Percentiles rank a stretch among this genome's conserved stretches.
These are phyloP conservation scores for Cenchrus purpureus DNA, from an alignment of 176 grass and related monocot genomes.

Conservation along the genomic window DNA sequence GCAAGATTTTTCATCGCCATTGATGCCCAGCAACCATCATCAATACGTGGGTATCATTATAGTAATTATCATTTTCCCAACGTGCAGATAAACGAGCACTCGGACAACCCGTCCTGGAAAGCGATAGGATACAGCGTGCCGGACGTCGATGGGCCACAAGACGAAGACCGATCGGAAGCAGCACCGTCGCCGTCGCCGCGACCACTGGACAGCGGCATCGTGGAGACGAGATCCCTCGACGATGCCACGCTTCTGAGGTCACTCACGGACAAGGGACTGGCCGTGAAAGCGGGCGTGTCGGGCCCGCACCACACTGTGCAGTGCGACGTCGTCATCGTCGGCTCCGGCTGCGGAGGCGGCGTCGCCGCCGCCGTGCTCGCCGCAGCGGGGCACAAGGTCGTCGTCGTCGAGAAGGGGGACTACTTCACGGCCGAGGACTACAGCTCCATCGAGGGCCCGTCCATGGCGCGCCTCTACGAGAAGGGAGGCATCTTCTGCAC, in stretches of 20 bases:
- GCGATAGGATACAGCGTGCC: constrained; percentile 69
- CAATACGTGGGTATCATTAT: no score
- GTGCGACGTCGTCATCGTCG: constrained; percentile 70
- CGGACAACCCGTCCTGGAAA: constrained; percentile 68
- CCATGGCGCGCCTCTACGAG: constrained; percentile 59
- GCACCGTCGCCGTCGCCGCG: neutral
- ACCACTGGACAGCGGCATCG: constrained; percentile 55
- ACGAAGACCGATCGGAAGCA: constrained; percentile 12
- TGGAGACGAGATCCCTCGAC: constrained; percentile 44
- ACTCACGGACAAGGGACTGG: constrained; percentile 44
- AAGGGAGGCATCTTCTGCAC: constrained; percentile 47
- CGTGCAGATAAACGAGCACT: constrained; percentile 61
- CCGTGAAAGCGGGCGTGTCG: constrained; percentile 20
- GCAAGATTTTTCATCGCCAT: no score
- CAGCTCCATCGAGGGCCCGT: constrained; percentile 62
- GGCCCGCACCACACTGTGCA: constrained; percentile 33
- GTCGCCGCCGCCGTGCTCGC: constrained; percentile 73
- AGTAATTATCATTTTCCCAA: neutral
- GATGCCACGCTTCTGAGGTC: constrained; percentile 46
- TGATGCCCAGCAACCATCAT: neutral
- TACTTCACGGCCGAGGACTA: constrained; percentile 65
- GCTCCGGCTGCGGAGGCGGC: constrained; percentile 67
- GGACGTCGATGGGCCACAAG: constrained; percentile 6
- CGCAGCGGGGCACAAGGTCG: constrained; percentile 56
- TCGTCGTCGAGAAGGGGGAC: constrained; percentile 69